Base-by-base conservation (phyloP, 768 basidiomycete species). In the Lactarius hengduanensis region DNA sequence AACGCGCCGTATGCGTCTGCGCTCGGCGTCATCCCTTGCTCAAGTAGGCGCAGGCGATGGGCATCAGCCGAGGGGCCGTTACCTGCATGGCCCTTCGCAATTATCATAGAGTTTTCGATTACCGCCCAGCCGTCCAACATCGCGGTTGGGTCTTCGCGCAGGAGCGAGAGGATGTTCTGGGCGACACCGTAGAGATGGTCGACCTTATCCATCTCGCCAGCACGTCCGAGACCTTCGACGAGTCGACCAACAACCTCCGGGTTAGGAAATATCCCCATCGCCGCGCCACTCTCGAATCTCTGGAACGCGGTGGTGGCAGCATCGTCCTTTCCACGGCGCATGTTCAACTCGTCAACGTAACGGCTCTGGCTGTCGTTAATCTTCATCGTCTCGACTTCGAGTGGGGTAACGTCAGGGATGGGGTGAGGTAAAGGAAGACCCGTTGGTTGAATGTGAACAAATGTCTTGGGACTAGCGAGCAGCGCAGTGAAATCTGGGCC, bases 1-100 rank as follows among this genome's bases (percentile, higher is more conserved):
- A 98, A 82, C 5, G 92, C 90, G 6, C 92, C 96, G 73, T 98
- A 99, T 0, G 95, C 90, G 64, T 98, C 94, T 0, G 95, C 89
- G 0, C 85, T 87, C 6, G 96, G 96, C 2, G 87, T 82, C 15
- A 86, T 83, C 0, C 92, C 91, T 22, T 89, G 84, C 61, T 89
- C 83, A 22, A 96, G 79, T 40, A 99, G 87, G 55, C 92, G 84
- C 22, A 78, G 73, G 22, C 95, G 86, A 76, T 98, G 92, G 5
- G 88, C 79, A 74, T 92, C 92, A 4, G 94, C 96, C 16, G 84
- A 81, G 57, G 92, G 87, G 63, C 92, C 78, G 63, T 92, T 84
- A 0, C 94, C 94, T 0, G 86, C 82, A 70, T 96, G 91, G 1
- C 93, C 94, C 16, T 87, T 81, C 0, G 90, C 93, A 63, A 92